phyloP scores from a whole-genome alignment of 306 rosid genomes.

The Morella rubra region DNA sequence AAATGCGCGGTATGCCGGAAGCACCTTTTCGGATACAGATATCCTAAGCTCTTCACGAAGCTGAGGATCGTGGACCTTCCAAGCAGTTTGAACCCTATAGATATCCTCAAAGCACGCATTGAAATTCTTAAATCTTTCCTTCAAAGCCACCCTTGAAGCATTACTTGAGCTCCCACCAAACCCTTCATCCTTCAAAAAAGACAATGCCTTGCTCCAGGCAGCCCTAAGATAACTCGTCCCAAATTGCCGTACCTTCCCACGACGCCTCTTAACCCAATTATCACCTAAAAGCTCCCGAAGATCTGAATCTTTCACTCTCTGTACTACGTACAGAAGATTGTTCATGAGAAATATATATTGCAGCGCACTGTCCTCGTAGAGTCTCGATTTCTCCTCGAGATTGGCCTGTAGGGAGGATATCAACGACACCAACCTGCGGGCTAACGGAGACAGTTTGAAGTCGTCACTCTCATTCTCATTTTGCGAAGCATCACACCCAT shows the following conservation, averaged over 20 bases:
- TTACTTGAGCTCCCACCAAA: slow-evolving; percentile 74
- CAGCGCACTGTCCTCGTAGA: slow-evolving; percentile 75
- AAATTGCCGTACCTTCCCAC: slow-evolving; percentile 78
- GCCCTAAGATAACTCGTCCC: slow-evolving; percentile 92
- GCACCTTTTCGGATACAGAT: slow-evolving; percentile 84
- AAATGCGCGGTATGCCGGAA: slow-evolving; percentile 94
- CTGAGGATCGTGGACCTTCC: slow-evolving; percentile 89
- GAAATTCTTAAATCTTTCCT: slow-evolving; percentile 91
- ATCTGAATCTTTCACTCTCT: slow-evolving; percentile 85
- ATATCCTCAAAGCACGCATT: slow-evolving; percentile 84
- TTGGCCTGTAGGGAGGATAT: slow-evolving; percentile 72
- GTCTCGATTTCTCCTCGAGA: slow-evolving; percentile 71
- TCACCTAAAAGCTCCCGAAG: slow-evolving; percentile 77
- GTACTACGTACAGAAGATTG: slow-evolving; percentile 71
- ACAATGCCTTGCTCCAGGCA: slow-evolving; percentile 83
- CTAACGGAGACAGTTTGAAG: slow-evolving; percentile 61
- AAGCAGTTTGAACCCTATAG: slow-evolving; percentile 80
- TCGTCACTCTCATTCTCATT: slow-evolving; percentile 43
- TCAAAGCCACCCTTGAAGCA: slow-evolving; percentile 83
- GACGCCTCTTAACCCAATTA: slow-evolving; percentile 80
- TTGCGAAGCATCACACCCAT: slow-evolving; percentile 30
- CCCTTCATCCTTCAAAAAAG: slow-evolving; percentile 89
- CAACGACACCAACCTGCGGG: slow-evolving; percentile 49
- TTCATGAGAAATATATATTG: slow-evolving; percentile 85
- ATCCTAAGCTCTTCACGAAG: slow-evolving; percentile 89